Conservation (phyloP, 129 eudicot genomes). For the Flaveria ramosissima region DNA sequence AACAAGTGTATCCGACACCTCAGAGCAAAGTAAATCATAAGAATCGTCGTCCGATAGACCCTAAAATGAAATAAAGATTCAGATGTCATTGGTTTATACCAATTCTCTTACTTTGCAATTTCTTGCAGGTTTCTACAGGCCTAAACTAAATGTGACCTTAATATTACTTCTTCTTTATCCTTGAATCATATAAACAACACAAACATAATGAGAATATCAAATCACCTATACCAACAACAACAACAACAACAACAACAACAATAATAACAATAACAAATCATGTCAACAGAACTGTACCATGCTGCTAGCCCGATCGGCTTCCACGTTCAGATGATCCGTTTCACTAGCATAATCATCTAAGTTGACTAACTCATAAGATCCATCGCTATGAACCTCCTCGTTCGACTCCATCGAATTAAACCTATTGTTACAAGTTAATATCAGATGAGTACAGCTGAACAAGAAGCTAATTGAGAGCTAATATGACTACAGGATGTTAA, state of each 20-base stretch:
- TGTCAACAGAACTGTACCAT: constrained; percentile 25
- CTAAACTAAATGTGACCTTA: too few relatives aligned
- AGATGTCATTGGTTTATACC: not conserved
- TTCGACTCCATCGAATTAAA: constrained; percentile 30
- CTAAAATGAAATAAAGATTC: constrained; percentile 27
- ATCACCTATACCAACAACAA: constrained; percentile 5
- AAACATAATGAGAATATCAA: not conserved
- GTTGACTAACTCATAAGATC: constrained; percentile 43
- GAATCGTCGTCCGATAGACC: constrained; percentile 41
- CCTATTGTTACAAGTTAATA: not conserved
- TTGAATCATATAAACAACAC: constrained; percentile 2
- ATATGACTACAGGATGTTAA: not conserved
- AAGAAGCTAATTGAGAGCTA: not conserved
- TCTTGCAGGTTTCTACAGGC: not conserved
- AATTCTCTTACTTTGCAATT: not conserved
- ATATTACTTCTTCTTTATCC: not conserved
- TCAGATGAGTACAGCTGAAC: not conserved
- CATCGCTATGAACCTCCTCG: constrained; percentile 44
- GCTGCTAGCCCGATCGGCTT: constrained; percentile 12
- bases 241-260: too few relatives aligned
- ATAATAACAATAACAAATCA: not conserved
- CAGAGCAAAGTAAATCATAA: constrained; percentile 41
- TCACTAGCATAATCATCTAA: constrained; percentile 30
- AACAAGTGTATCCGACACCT: constrained; percentile 34
- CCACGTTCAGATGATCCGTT: constrained; percentile 5